phyloP scores from a whole-genome alignment of 148 eudicot genomes.

The Drosera capensis region DNA sequence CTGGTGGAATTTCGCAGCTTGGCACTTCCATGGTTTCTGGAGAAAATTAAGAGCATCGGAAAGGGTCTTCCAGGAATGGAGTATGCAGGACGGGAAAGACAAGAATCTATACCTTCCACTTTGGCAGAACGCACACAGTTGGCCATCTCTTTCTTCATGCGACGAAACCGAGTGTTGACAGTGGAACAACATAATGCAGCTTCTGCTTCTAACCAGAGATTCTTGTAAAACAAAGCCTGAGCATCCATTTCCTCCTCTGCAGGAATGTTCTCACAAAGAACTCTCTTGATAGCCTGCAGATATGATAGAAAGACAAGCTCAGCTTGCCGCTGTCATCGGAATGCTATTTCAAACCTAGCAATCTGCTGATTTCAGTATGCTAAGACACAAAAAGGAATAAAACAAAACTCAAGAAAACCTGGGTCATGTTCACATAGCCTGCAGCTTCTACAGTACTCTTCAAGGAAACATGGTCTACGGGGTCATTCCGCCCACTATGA shows the following conservation, averaged over 20 bases:
- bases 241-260: constrained; percentile 26
- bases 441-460: constrained; percentile 13
- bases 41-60: neutral
- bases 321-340: neutral
- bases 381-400: constrained; percentile 1
- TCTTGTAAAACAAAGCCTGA: constrained; percentile 44
- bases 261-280: constrained; percentile 41
- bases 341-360: neutral
- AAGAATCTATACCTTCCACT: neutral
- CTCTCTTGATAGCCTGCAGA: constrained; percentile 47
- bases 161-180: constrained; percentile 61
- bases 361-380: neutral
- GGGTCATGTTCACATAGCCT: no score
- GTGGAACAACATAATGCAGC: constrained; percentile 67
- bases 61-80: neutral
- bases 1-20: constrained; percentile 12
- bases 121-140: neutral
- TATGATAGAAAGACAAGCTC: neutral
- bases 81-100: neutral
- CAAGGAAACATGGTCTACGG: no score
- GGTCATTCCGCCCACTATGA: neutral
- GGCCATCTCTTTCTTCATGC: constrained; percentile 55
- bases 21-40: constrained; percentile 12
- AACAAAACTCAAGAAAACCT: constrained; percentile 5
- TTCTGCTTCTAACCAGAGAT: constrained; percentile 95